Evolutionary conservation across 257 asterid genomes (phyloP), one percentile per base, ranked within the genome.

Genomic region (Ballota nigra): DNA sequence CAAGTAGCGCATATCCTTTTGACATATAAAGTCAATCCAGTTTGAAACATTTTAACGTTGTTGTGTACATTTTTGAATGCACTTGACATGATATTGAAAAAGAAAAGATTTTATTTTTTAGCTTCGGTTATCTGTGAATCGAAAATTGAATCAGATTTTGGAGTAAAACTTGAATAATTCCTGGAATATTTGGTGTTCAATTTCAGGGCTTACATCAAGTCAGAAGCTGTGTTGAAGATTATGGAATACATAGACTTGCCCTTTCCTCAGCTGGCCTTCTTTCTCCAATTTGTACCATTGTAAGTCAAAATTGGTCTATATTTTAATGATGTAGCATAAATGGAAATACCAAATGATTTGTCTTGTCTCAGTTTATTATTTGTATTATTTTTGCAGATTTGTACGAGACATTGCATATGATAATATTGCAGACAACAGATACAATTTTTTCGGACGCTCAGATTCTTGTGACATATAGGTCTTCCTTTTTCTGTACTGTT

Each of bases 141-240:
- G n/a, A 22, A 34, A 47, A 22, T 33, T 11, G 43, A 51, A 51
- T 53, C 22, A 11, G 8, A 11, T 63, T 38, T 40, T 66, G 15
- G n/a, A 13, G 8, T 6, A 33, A 16, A 64, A 2, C 26, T 20
- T 33, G 69, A 23, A 24, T 31, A 70, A 36, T 18, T n/a, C 1
- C 15, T 55, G 4, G 31, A 49, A 16, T 15, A 52, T 0, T 38
- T 31, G 19, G 75, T 64, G 47, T 62, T 66, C 52, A 53, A 68
- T 70, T 84, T 63, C 87, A 93, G 98, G 86, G 86, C 96, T 33
- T 87, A 86, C 65, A 84, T 93, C 66, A 93, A 91, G 82, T 93
- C 97, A 49, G 92, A 91, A 61, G 98, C 97, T 63, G 98, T 91
- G 16, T 69, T 93, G 68, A 93, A 86, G 89, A 91, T 91, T 60